Evolutionary conservation across 2,329 filamentous ascomycete species (phyloP), one percentile per base, ranked within the genome.

Genomic region (Xylariaceae sp.): DNA sequence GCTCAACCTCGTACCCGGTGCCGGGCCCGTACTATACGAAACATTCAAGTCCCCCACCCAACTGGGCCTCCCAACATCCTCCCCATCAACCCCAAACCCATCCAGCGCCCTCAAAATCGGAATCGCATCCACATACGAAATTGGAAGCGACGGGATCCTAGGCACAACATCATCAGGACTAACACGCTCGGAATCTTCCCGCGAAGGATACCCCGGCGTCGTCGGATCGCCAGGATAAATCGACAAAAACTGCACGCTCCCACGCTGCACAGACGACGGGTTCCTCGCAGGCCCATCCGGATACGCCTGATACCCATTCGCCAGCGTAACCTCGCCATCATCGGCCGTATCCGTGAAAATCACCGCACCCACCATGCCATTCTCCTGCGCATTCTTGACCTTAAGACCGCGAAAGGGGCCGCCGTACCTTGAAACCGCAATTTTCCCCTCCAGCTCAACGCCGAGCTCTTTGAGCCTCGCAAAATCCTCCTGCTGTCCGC

Each of bases 131-230:
- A 78, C 73, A 68, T 92, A 93, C 0, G 90, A 94, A 47, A 95
- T 87, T 0, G 91, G 90, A 0, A 95, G 75, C 0, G 90, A 93
- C 0, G 90, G 91, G 53, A 95, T 94, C 9, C 80, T 82, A 0
- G 90, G 88, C 15, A 87, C 88, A 1, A 84, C 82, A 23, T 79
- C 72, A 1, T 85, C 78, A 1, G 82, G 79, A 45, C 87, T 82
- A 49, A 86, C 77, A 9, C 90, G 84, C 34, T 87, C 85, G 4
- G 80, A 85, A 34, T 84, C 89, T 11, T 88, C 85, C 68, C 88
- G 88, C 0, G 89, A 92, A 1, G 90, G 85, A 69, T 93, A 93
- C 3, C 90, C 90, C 1, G 88, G 88, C 0, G 90, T 95, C 0
- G 90, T 94, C 45, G 90, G 90, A 66, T 94, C 78, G 62, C 86